Evolutionary conservation across 495 filamentous ascomycete species (phyloP).

Genomic region (Glutinoglossum americanum): DNA sequence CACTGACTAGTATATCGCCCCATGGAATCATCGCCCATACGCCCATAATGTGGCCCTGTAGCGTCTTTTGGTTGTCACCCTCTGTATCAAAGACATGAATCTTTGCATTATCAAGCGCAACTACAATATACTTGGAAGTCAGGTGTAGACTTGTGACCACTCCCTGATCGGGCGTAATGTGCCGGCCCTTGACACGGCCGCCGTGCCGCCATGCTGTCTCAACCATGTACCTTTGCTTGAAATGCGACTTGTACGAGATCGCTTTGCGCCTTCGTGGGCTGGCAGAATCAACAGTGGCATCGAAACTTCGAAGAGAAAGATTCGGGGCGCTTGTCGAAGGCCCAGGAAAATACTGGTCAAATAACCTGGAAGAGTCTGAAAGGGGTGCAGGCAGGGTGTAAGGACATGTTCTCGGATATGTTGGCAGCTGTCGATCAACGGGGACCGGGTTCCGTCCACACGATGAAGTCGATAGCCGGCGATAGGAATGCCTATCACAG

Average conservation of each 20-base stretch:
- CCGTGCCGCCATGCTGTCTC: conserved; percentile 92
- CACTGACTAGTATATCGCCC: conserved; percentile 87
- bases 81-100: conserved; percentile 95
- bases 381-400: conserved; percentile 5
- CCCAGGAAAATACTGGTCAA: background rate
- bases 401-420: background rate
- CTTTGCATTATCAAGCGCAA: conserved; percentile 92
- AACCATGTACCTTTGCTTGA: conserved; percentile 92
- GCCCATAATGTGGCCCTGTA: conserved; percentile 93
- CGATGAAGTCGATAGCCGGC: conserved; percentile 28
- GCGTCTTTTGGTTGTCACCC: conserved; percentile 65
- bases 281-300: conserved; percentile 4
- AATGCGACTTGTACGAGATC: conserved; percentile 80
- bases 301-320: conserved; percentile 9
- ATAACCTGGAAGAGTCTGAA: background rate
- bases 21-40: conserved; percentile 99
- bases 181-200: conserved; percentile 50
- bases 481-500: conserved; percentile 80
- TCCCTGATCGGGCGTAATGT: conserved; percentile 86
- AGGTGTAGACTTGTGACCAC: conserved; percentile 92
- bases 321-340: conserved; percentile 13
- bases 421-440: background rate
- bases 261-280: background rate
- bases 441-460: background rate
- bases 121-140: conserved; percentile 87